phyloP scores from a whole-genome alignment of 2,329 filamentous ascomycete species.

The Penicillium sp. region DNA sequence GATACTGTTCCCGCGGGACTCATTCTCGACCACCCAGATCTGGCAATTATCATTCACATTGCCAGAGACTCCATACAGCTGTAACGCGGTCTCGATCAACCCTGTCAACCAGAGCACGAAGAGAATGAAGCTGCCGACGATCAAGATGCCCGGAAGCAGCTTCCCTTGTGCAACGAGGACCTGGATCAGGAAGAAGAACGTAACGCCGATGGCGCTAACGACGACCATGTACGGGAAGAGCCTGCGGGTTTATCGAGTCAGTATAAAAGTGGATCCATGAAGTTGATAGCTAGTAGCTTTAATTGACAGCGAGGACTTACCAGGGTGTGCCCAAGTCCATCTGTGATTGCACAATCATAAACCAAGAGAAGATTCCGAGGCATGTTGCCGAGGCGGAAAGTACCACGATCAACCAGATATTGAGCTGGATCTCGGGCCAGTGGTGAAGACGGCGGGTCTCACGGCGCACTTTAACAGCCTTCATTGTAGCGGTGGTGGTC shows the following conservation, averaged over 20 bases:
- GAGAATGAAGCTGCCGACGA: constrained; percentile 66
- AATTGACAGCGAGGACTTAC: constrained; percentile 46
- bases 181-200: constrained; percentile 65
- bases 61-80: constrained; percentile 62
- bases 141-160: constrained; percentile 64
- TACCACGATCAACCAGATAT: constrained; percentile 69
- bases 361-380: constrained; percentile 66
- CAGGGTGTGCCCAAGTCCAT: constrained; percentile 65
- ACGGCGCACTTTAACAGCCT: constrained; percentile 42
- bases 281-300: not conserved
- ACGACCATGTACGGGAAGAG: constrained; percentile 69
- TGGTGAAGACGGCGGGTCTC: constrained; percentile 57
- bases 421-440: constrained; percentile 70
- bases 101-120: constrained; percentile 67
- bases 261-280: constrained; percentile 1
- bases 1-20: constrained; percentile 55
- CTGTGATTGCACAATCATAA: constrained; percentile 63
- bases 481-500: constrained; percentile 25
- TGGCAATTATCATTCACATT: constrained; percentile 66
- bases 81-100: constrained; percentile 67
- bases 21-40: constrained; percentile 59
- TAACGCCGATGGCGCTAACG: constrained; percentile 60
- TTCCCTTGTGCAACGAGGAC: constrained; percentile 62
- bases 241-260: constrained; percentile 48
- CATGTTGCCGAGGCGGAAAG: constrained; percentile 63